phyloP scores from a whole-genome alignment of 2,329 filamentous ascomycete genomes.

The Acephala macrosclerotiorum region DNA sequence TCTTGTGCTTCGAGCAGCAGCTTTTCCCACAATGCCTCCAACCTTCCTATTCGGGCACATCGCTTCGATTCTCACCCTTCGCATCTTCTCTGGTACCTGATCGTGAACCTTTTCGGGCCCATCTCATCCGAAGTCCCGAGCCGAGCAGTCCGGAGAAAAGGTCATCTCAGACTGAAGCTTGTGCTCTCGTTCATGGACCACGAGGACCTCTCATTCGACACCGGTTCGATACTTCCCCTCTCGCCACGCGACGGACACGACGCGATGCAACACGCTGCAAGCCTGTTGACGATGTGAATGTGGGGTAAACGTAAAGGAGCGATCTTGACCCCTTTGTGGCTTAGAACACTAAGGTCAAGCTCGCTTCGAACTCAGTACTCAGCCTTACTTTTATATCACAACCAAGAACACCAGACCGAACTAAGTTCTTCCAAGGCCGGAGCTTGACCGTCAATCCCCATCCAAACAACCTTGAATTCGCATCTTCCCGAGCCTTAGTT shows the following conservation, averaged over 20 bases:
- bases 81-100: background rate
- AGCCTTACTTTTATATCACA: slow-evolving; percentile 1
- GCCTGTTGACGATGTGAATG: background rate
- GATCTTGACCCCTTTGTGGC: background rate
- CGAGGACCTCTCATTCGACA: slow-evolving; percentile 1
- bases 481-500: background rate
- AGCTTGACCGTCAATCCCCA: background rate
- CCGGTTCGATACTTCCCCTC: background rate
- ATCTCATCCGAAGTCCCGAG: slow-evolving; percentile 3
- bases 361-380: background rate
- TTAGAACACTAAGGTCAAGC: too few relatives aligned
- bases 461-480: background rate
- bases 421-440: too few relatives aligned
- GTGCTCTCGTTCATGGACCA: background rate
- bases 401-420: too few relatives aligned
- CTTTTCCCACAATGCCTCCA: background rate
- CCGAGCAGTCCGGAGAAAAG: background rate
- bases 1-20: background rate
- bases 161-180: background rate
- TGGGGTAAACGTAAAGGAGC: slow-evolving; percentile 2
- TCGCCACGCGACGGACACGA: background rate
- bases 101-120: background rate
- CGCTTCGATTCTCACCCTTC: too few relatives aligned
- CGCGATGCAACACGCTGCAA: background rate
- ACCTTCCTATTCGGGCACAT: slow-evolving; percentile 4